Percentiles rank a stretch among this genome's conserved stretches.
Evolutionary conservation across 148 eudicot species (phyloP).

Genomic region (Gaultheria prostrata): DNA sequence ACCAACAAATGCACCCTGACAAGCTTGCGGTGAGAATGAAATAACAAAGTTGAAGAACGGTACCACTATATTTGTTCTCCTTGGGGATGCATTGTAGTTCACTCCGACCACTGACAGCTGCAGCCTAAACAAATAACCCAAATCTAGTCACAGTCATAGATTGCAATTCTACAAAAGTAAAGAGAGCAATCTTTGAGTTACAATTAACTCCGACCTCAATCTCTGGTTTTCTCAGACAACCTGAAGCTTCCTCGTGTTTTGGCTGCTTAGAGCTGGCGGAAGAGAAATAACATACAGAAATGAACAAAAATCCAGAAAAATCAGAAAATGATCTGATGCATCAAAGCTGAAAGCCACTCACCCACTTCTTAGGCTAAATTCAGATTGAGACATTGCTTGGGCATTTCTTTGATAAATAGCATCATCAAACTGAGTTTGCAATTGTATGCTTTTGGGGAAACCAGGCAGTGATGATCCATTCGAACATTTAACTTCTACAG

Average conservation of each 20-base stretch:
- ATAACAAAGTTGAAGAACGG: not conserved
- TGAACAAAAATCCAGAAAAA: not conserved
- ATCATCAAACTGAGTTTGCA: constrained; percentile 15
- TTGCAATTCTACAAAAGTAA: not conserved
- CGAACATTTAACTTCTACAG: constrained; percentile 19
- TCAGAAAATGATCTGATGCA: not conserved
- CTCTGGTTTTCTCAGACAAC: constrained; percentile 17
- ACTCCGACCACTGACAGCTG: constrained; percentile 19
- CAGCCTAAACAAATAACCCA: constrained; percentile 28
- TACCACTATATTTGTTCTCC: constrained; percentile 32
- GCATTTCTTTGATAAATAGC: constrained; percentile 22
- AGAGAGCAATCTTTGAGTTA: not conserved
- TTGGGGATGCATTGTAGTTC: constrained; percentile 16
- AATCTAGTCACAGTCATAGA: not conserved
- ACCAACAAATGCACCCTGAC: not conserved
- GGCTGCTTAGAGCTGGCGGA: constrained; percentile 25
- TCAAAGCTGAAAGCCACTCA: constrained; percentile 8
- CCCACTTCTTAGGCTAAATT: constrained; percentile 24
- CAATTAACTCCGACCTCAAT: constrained; percentile 8
- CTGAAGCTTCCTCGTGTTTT: constrained; percentile 17
- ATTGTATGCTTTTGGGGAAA: constrained; percentile 22
- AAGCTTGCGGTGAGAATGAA: not conserved
- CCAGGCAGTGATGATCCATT: constrained; percentile 21
- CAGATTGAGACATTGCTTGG: constrained; percentile 23
- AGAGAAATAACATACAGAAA: not conserved